Evolutionary conservation across 768 basidiomycete genomes (phyloP).

Genomic region (Mycena vitilis): DNA sequence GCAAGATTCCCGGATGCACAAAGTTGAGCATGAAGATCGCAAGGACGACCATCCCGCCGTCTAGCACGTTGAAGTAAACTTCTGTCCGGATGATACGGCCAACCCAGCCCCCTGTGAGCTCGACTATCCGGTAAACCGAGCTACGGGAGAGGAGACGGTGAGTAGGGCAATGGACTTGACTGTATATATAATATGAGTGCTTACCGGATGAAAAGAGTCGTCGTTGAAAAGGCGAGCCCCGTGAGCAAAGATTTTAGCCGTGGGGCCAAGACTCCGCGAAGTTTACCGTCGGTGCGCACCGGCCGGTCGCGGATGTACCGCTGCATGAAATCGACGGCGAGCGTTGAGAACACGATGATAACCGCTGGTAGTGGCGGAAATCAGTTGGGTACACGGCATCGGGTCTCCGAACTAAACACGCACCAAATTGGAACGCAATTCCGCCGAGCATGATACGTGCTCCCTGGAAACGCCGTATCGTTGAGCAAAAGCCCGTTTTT

Average conservation of each 20-base stretch:
- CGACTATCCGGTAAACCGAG: neutral
- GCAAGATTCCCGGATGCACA: neutral
- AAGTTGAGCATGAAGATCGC: neutral
- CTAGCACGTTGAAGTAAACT: neutral
- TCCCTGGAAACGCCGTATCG: neutral
- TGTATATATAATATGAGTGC: neutral
- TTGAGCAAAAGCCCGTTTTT: neutral
- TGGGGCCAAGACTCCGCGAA: neutral
- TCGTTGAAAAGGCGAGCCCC: neutral
- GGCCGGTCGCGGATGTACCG: neutral
- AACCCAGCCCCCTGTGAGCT: neutral
- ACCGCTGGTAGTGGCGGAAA: neutral
- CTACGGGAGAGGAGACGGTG: neutral
- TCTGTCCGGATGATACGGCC: neutral
- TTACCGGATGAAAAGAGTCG: neutral
- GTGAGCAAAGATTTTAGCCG: neutral
- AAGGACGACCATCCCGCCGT: neutral
- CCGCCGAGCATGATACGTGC: neutral
- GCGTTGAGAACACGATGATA: neutral
- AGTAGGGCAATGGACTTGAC: too few relatives aligned
- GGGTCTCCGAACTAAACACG: too few relatives aligned
- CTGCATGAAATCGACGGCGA: neutral
- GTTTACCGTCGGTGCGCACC: neutral
- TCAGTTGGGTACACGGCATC: neutral
- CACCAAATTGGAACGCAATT: constrained; percentile 3